A percentile compares a stretch with the other conserved stretches of the same genome.
phyloP scores from a whole-genome alignment of 805 yeast species.

The Lipomyces lipofer region DNA sequence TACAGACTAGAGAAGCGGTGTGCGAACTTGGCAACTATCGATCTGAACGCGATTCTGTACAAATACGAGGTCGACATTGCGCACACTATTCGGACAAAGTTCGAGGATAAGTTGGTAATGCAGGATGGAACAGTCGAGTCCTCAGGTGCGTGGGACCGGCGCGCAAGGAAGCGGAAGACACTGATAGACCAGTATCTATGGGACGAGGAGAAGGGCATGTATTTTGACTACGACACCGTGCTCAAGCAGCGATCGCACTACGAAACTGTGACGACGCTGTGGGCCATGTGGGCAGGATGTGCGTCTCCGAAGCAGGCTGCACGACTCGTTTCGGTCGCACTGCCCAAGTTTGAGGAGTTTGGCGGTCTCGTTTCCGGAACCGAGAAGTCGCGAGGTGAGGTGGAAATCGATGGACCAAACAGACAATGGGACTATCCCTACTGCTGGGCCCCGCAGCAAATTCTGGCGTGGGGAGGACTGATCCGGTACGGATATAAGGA shows the following conservation, averaged over 20 bases:
- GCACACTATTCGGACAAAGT: constrained; percentile 54
- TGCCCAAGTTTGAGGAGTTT: constrained; percentile 72
- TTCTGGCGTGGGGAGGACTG: constrained; percentile 88
- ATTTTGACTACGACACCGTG: constrained; percentile 78
- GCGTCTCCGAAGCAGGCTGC: constrained; percentile 71
- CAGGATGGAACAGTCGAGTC: constrained; percentile 45
- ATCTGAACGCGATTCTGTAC: constrained; percentile 79
- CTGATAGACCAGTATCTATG: constrained; percentile 71
- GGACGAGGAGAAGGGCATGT: constrained; percentile 77
- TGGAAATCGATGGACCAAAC: constrained; percentile 71
- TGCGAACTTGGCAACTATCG: constrained; percentile 88
- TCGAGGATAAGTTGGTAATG: constrained; percentile 48
- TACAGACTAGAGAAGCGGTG: constrained; percentile 88
- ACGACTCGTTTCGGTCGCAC: constrained; percentile 54
- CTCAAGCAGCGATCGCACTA: constrained; percentile 57
- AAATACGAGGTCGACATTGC: constrained; percentile 90
- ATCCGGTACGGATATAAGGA: constrained; percentile 65
- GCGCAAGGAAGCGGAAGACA: constrained; percentile 56
- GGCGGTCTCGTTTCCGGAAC: constrained; percentile 93
- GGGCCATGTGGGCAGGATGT: constrained; percentile 86
- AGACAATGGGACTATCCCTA: constrained; percentile 98
- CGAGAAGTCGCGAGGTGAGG: constrained; percentile 65
- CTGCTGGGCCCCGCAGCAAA: constrained; percentile 99
- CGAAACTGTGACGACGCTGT: constrained; percentile 85
- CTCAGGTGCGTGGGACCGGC: constrained; percentile 60